phyloP scores from a whole-genome alignment of 2,329 filamentous ascomycete species.

The Aspergillus persii region DNA sequence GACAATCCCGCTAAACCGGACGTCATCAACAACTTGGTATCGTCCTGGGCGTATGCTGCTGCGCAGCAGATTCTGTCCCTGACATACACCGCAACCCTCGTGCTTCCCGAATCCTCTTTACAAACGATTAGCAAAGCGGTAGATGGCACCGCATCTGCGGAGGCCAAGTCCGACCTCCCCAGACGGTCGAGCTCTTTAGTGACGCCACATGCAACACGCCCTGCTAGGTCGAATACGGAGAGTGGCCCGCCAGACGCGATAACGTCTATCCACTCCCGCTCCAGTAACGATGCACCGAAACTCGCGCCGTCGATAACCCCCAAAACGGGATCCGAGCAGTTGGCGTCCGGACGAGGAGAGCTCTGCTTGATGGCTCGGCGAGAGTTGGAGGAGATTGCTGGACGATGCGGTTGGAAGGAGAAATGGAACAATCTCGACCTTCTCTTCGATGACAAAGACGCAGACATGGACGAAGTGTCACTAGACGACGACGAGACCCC shows the following conservation, averaged over 20 bases:
- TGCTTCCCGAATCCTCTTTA: constrained; percentile 37
- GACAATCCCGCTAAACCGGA: constrained; percentile 31
- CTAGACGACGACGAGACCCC: constrained; percentile 30
- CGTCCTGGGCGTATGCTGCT: constrained; percentile 47
- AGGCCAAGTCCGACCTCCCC: constrained; percentile 31
- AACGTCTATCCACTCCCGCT: constrained; percentile 38
- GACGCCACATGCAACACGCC: constrained; percentile 17
- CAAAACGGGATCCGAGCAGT: constrained; percentile 68
- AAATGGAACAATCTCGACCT: constrained; percentile 65
- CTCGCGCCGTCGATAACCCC: constrained; percentile 41
- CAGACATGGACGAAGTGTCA: constrained; percentile 35
- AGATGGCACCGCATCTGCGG: constrained; percentile 20
- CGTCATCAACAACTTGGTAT: constrained; percentile 48
- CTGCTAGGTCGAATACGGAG: constrained; percentile 29
- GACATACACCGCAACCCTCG: constrained; percentile 37
- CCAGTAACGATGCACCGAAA: constrained; percentile 42
- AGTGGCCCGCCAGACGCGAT: constrained; percentile 29
- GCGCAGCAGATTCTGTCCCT: constrained; percentile 44
- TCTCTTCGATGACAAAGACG: constrained; percentile 34
- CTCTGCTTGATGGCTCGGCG: constrained; percentile 77
- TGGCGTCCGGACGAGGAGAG: constrained; percentile 80
- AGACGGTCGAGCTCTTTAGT: constrained; percentile 41
- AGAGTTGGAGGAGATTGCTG: constrained; percentile 72
- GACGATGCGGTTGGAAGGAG: constrained; percentile 69
- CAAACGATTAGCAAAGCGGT: constrained; percentile 26